Percentiles rank a stretch among this genome's conserved stretches.
These are phyloP conservation scores for Kuraishia hungarica DNA, from an alignment of 805 yeast genomes.

Conservation along the genomic window DNA sequence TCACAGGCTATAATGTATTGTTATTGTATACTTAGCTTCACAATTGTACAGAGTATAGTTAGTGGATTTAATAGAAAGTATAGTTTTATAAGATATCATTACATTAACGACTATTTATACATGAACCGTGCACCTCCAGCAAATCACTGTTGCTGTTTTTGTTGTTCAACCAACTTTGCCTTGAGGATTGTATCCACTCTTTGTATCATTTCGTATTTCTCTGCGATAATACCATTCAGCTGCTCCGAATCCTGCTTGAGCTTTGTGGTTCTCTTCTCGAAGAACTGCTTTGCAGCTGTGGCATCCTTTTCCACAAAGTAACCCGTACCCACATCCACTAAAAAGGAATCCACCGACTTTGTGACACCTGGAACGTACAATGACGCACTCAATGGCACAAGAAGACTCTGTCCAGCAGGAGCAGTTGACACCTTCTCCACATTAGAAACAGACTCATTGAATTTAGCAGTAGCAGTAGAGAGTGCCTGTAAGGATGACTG, in stretches of 20 bases:
- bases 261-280: constrained; percentile 64
- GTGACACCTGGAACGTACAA: constrained; percentile 83
- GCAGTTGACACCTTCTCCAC: constrained; percentile 39
- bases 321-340: constrained; percentile 96
- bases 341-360: constrained; percentile 53
- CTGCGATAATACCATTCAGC: constrained; percentile 65
- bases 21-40: not conserved
- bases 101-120: not conserved
- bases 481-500: constrained; percentile 78
- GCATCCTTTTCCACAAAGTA: constrained; percentile 79
- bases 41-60: not conserved
- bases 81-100: constrained; percentile 7
- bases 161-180: constrained; percentile 40
- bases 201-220: constrained; percentile 58
- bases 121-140: not conserved
- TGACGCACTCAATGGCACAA: constrained; percentile 86
- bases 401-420: constrained; percentile 38
- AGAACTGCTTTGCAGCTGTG: constrained; percentile 61
- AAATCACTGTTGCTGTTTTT: constrained; percentile 14
- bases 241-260: constrained; percentile 66
- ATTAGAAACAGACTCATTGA: constrained; percentile 70
- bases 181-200: constrained; percentile 53
- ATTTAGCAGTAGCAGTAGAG: constrained; percentile 72
- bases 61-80: not conserved
- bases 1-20: not conserved